Base-by-base conservation (phyloP, 495 filamentous ascomycete species). In the Cryomyces minteri region DNA sequence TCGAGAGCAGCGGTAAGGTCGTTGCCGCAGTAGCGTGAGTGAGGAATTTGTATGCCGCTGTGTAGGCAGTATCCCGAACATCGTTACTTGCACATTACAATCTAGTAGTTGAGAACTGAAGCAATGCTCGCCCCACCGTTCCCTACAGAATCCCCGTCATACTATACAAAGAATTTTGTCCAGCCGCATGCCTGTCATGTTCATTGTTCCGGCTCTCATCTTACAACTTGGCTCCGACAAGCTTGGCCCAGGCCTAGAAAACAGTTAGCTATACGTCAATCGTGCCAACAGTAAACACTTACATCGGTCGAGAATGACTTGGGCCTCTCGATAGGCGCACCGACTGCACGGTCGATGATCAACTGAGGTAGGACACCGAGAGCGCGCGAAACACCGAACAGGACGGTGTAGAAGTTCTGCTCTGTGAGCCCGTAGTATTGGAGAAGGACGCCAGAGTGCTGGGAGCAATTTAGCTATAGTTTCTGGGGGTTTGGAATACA, bases 381-480 rank as follows among this genome's bases (percentile, higher is more conserved):
- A 53, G 92, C 90, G 62, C 90, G 82, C 51, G 87, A 94, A 18
- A 98, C 92, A 74, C 90, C 90, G 67, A 98, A 98, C 57, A 96
- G 80, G 45, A 98, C 90, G 48, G 90, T 98, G 79, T 98, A 98
- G 79, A 90, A 98, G 80, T 80, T 95, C 63, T 90, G 80, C 74
- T 98, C 88, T 49, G 82, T 96, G 64, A 98, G 72, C 56, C 90
- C 90, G 67, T 98, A 98, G 76, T 98, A 94, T 71, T 98, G 92
- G 45, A 98, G 82, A 52, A 98, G 84, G 53, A 96, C 90, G 72
- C 90, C 90, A 37, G 84, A 93, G 80, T 98, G 90, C 12, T 62
- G 62, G 39, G 58, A 58, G 44, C 59, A 53, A 48, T 61, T 61
- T 47, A 57, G 58, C 42, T 56, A 59, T 9, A 54, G 58, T 50